Evolutionary conservation across 345 rosid species (phyloP).

Genomic region (Rhodomyrtus tomentosa): DNA sequence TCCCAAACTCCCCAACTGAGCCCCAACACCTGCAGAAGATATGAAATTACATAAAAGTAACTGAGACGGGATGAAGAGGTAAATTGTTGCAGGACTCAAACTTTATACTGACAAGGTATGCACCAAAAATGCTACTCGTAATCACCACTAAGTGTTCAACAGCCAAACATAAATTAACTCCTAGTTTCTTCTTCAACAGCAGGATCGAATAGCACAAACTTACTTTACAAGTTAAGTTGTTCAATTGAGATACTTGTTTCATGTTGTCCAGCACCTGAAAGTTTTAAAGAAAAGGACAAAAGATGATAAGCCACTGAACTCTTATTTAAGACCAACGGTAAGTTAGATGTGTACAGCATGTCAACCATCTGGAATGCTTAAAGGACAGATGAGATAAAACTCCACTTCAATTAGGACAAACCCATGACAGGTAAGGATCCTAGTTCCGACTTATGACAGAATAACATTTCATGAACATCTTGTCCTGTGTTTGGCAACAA

Average conservation of each 20-base stretch:
- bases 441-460: background rate
- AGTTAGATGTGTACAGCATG: background rate
- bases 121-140: background rate
- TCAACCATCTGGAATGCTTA: background rate
- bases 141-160: background rate
- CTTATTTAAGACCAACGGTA: background rate
- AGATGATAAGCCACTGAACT: background rate
- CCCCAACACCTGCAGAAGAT: slow-evolving; percentile 42
- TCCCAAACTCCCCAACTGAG: slow-evolving; percentile 91
- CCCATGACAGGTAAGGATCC: background rate
- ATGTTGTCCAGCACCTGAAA: slow-evolving; percentile 78
- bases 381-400: background rate
- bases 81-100: background rate
- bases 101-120: background rate
- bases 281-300: background rate
- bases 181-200: background rate
- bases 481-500: background rate
- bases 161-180: background rate
- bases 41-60: background rate
- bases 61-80: background rate
- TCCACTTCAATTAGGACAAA: background rate
- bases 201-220: background rate
- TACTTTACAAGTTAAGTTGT: slow-evolving; percentile 55
- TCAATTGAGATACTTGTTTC: slow-evolving; percentile 47
- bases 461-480: background rate